Base-by-base conservation (phyloP, 106 monocot genomes). In the Narthecium ossifragum region DNA sequence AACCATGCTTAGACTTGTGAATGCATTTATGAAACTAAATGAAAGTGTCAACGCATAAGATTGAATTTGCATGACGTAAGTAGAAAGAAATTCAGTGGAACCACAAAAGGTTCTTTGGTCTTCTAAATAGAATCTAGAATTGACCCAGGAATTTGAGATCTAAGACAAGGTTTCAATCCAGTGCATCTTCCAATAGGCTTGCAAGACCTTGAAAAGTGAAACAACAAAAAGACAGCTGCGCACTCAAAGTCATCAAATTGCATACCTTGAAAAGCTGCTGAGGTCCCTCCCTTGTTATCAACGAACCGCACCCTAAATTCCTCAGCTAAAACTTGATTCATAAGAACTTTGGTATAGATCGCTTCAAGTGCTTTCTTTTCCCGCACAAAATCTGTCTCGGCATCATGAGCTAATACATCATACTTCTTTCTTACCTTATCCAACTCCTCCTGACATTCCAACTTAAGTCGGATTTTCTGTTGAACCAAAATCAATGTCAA, bases 231-330 rank as follows among this genome's bases (percentile, higher is more conserved):
- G n/a, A n/a, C n/a, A n/a, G n/a, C n/a, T n/a, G n/a, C n/a, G n/a
- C n/a, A n/a, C n/a, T n/a, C n/a, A n/a, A 43, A 43, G 43, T 43
- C 17, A 18, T 13, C 6, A 4, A 48, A 46, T 36, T 46, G n/a
- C 51, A 69, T 64, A 91, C 91, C 82, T 74, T 70, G 82, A 11
- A 43, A 60, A 51, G 49, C 25, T 1, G 74, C 46, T 20, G 71
- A 26, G 37, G 63, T 26, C 6, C 46, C 55, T 9, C 52, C 55
- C 31, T 60, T 81, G 28, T 65, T 43, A 31, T 84, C 75, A 58
- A 72, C 63, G 61, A 90, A 96, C 51, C 80, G 77, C 2, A 65
- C 59, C 39, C 90, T 72, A 57, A 96, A 78, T 62, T 50, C 21
- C 34, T 68, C 68, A 24, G 68, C 68, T 31, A 68, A 51, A 26